Evolutionary conservation across 2,329 filamentous ascomycete genomes (phyloP).

Genomic region (Ophiostoma sp.): DNA sequence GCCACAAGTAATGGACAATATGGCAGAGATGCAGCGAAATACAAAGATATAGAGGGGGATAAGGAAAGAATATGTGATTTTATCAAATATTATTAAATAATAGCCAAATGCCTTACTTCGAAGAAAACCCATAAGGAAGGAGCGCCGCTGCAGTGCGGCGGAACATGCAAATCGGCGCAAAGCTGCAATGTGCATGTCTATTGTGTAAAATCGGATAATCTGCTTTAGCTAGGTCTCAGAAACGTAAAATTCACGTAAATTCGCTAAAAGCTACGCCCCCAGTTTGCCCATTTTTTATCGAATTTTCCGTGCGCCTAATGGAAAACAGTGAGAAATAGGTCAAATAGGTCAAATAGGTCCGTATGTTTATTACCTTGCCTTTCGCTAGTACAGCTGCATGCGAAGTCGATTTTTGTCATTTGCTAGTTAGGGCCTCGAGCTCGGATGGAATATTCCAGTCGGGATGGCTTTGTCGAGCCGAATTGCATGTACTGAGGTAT

Average conservation of each 20-base stretch:
- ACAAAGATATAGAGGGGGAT: not conserved
- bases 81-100: no score
- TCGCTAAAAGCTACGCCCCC: not conserved
- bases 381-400: not conserved
- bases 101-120: no score
- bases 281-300: not conserved
- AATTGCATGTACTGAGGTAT: not conserved
- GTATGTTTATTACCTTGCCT: no score
- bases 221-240: not conserved
- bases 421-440: not conserved
- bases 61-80: not conserved
- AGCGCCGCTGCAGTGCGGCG: not conserved
- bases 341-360: no score
- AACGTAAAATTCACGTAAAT: not conserved
- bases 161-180: constrained; percentile 2
- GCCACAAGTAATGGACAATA: not conserved
- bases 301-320: not conserved
- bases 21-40: no score
- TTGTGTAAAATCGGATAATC: not conserved
- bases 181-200: not conserved
- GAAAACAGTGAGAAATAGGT: not conserved
- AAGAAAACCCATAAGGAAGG: not conserved
- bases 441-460: constrained; percentile 8
- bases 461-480: not conserved
- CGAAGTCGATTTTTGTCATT: not conserved